A percentile compares a stretch with the other conserved stretches of the same genome.
These are phyloP conservation scores for Cinchona pubescens DNA, from an alignment of 257 asterid genomes.

Conservation along the genomic window DNA sequence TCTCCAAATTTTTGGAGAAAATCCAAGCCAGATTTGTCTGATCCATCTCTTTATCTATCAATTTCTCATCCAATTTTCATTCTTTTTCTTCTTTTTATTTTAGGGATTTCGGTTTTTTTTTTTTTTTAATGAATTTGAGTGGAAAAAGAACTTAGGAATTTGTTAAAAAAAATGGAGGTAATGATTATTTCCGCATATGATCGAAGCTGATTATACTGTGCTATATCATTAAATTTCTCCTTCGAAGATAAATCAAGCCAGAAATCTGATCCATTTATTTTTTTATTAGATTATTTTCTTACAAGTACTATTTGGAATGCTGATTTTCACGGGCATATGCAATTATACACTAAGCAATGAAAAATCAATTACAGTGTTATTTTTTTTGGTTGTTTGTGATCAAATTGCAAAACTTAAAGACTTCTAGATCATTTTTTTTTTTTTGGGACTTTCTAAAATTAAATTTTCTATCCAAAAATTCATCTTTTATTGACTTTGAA, in stretches of 20 bases:
- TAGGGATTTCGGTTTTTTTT: not conserved
- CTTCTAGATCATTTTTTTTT: too few species aligned
- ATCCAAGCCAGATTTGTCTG: constrained; percentile 70
- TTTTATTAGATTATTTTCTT: not conserved
- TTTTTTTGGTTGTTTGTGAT: too few species aligned
- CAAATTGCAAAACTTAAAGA: too few species aligned
- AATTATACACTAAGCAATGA: too few species aligned
- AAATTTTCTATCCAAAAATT: too few species aligned
- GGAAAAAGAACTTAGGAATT: not conserved
- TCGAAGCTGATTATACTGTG: constrained; percentile 87
- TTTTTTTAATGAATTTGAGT: not conserved
- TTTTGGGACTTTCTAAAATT: too few species aligned
- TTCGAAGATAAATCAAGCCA: constrained; percentile 56
- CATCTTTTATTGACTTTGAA: too few species aligned
- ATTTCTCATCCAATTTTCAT: not conserved
- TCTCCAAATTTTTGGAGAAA: constrained; percentile 29
- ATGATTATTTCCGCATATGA: constrained; percentile 88
- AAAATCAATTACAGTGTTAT: too few species aligned
- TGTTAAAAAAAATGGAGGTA: constrained; percentile 28
- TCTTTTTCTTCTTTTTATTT: too few species aligned
- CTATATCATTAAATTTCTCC: constrained; percentile 37
- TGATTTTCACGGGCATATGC: not conserved
- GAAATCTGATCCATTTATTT: constrained; percentile 51
- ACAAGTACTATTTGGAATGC: too few species aligned
- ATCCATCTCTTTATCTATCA: constrained; percentile 28